These are phyloP conservation scores for Delonix regia DNA, from an alignment of 306 rosid species.

Conservation along the genomic window DNA sequence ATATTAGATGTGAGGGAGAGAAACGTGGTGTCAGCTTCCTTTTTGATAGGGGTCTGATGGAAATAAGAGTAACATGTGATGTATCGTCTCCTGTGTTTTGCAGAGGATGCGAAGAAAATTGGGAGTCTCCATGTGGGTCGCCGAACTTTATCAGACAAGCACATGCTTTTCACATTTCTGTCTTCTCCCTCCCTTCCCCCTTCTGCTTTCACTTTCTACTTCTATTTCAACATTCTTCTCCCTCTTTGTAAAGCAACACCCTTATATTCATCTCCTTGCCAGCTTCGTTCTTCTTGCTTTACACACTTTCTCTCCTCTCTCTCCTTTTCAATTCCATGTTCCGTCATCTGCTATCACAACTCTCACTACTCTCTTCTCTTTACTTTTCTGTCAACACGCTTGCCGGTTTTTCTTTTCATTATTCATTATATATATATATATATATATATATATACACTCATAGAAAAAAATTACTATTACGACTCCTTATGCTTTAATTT, in stretches of 20 bases:
- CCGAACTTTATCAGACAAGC: slow-evolving; percentile 42
- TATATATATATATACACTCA: too few species aligned
- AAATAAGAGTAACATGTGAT: neutral
- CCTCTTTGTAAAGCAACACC: too few species aligned
- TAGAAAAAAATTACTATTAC: too few species aligned
- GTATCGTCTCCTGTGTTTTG: slow-evolving; percentile 21
- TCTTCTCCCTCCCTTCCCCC: slow-evolving; percentile 45
- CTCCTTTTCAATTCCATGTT: too few species aligned
- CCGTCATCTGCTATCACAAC: neutral
- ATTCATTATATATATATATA: neutral
- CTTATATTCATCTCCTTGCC: too few species aligned
- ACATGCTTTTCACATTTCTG: slow-evolving; percentile 38
- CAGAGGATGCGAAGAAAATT: slow-evolving; percentile 38
- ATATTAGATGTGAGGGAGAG: too few species aligned
- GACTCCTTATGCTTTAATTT: too few species aligned
- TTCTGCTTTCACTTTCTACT: too few species aligned
- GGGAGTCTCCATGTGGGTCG: slow-evolving; percentile 56
- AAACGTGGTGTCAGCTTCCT: slow-evolving; percentile 43
- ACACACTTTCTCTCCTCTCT: neutral
- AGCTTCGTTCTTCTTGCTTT: neutral
- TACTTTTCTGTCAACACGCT: neutral
- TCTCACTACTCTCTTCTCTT: too few species aligned
- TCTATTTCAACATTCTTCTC: too few species aligned
- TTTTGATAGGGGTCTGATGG: neutral
- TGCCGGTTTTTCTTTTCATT: neutral